A percentile compares a stretch with the other conserved stretches of the same genome.
These are phyloP conservation scores for Ambispora gerdemannii DNA, from an alignment of 192 early-diverging fungal species.

Conservation along the genomic window DNA sequence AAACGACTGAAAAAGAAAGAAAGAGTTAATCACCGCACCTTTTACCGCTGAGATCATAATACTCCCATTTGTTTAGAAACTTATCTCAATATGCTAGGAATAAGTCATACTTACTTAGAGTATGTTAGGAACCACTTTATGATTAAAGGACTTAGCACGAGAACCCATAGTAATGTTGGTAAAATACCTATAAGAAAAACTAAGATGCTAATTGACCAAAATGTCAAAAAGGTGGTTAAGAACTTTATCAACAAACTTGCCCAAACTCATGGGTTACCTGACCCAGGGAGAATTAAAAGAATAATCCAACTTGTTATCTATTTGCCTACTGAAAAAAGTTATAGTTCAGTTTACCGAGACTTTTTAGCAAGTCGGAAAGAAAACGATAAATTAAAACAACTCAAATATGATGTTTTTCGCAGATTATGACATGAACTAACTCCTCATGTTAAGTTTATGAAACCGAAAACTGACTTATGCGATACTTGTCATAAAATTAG, in stretches of 20 bases:
- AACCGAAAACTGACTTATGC: constrained; percentile 19
- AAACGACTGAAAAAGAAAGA: not conserved
- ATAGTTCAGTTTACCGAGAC: constrained; percentile 20
- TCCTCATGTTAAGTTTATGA: constrained; percentile 24
- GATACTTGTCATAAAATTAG: constrained; percentile 8
- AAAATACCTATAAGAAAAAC: constrained; percentile 6
- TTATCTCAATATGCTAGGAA: constrained; percentile 18
- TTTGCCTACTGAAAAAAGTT: constrained; percentile 11
- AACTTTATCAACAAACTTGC: constrained; percentile 23
- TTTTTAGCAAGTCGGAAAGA: constrained; percentile 17
- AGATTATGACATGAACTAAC: constrained; percentile 25
- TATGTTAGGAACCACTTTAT: constrained; percentile 7
- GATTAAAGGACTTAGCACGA: constrained; percentile 5
- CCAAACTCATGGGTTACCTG: constrained; percentile 18
- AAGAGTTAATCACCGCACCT: not conserved
- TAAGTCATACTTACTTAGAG: constrained; percentile 13
- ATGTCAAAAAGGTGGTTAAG: not conserved
- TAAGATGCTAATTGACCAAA: constrained; percentile 11
- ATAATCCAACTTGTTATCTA: constrained; percentile 19
- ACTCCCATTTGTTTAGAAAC: constrained; percentile 21
- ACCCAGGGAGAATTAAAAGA: constrained; percentile 16
- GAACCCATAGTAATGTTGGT: constrained; percentile 13
- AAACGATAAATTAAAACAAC: constrained; percentile 8
- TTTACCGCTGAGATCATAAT: constrained; percentile 9
- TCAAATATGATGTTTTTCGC: constrained; percentile 26